Base-by-base conservation (phyloP, 164 flowering plant genomes). In the Litsea cubeba region DNA sequence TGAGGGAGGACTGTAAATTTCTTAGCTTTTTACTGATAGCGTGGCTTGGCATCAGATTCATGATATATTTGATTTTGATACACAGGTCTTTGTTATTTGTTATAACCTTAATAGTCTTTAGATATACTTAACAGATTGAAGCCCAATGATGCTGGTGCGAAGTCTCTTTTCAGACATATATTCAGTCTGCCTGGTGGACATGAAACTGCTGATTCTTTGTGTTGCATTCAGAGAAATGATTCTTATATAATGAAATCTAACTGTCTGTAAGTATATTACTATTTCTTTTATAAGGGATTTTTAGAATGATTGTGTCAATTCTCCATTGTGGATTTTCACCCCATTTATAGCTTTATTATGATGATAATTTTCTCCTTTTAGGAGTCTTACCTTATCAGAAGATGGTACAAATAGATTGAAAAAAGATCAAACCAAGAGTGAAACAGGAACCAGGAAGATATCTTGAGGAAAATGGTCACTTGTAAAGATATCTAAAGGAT, bases 211-310 rank as follows among this genome's bases (percentile, higher is more conserved):
- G 46, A 65, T 26, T 28, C 69, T 30, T 26, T 25, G 28, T 35
- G 74, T 62, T 76, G 85, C 81, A 69, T 71, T 57, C 81, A 82
- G 50, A 76, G 74, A n/a, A 76, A 24, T 50, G 74, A 65, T 12
- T 50, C 64, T 73, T 88, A 84, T 83, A 71, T 46, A 50, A 62
- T 17, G 69, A 78, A 78, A 69, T 85, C 87, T 76, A 54, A 83
- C 24, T 89, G 94, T 83, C 74, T 85, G 97, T 93, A 84, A 91
- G 97, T 83, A 51, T 62, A 73, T 25, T 15, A 28, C 17, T 17
- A 17, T 54, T 5, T 5, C 46, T 35, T 35, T 35, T 35, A 35
- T 35, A 35, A 35, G 6, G 46, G 46, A 35, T 5, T 35, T 35
- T 35, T 35, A 35, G 46, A 35, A 35, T 35, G 24, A 58, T 30